Conservation (phyloP, 345 rosid species). For the Brassica cretica region DNA sequence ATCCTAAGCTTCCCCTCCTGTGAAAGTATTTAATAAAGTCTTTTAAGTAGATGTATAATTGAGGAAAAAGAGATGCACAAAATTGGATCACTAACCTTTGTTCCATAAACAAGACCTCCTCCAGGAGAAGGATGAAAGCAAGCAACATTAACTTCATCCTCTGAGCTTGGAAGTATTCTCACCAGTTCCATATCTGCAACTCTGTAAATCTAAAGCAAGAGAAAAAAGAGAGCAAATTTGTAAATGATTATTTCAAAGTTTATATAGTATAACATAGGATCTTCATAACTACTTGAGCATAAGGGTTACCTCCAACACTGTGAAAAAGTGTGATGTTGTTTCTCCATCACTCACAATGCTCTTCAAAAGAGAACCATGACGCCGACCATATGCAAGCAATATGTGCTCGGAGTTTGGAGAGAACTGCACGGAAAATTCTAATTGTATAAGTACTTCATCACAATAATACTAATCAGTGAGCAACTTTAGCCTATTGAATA, state of each 20-base stretch:
- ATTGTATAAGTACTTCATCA: not conserved
- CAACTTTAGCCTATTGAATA: slow-evolving; percentile 5
- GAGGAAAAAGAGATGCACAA: slow-evolving; percentile 11
- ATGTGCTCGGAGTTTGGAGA: slow-evolving; percentile 96
- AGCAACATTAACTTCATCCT: slow-evolving; percentile 98
- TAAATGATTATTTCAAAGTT: not conserved
- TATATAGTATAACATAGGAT: not conserved
- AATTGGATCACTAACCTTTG: slow-evolving; percentile 57
- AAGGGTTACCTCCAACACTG: slow-evolving; percentile 80
- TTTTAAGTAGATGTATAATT: not conserved
- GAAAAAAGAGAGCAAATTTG: not conserved
- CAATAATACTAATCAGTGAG: slow-evolving; percentile 2
- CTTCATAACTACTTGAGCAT: slow-evolving; percentile 9
- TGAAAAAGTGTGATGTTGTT: slow-evolving; percentile 75
- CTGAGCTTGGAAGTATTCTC: slow-evolving; percentile 89
- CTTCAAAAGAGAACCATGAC: slow-evolving; percentile 88
- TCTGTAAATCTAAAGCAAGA: slow-evolving; percentile 70
- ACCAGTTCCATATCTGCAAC: slow-evolving; percentile 93
- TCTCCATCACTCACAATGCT: slow-evolving; percentile 88
- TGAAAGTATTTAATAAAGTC: slow-evolving; percentile 6
- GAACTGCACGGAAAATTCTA: slow-evolving; percentile 56
- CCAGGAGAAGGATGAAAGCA: slow-evolving; percentile 94
- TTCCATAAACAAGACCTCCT: slow-evolving; percentile 84
- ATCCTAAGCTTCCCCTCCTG: slow-evolving; percentile 95
- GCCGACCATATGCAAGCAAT: slow-evolving; percentile 93